Evolutionary conservation across 352 stramenopile species (phyloP), one percentile per base, ranked within the genome.

Genomic region (Globisporangium canariense): DNA sequence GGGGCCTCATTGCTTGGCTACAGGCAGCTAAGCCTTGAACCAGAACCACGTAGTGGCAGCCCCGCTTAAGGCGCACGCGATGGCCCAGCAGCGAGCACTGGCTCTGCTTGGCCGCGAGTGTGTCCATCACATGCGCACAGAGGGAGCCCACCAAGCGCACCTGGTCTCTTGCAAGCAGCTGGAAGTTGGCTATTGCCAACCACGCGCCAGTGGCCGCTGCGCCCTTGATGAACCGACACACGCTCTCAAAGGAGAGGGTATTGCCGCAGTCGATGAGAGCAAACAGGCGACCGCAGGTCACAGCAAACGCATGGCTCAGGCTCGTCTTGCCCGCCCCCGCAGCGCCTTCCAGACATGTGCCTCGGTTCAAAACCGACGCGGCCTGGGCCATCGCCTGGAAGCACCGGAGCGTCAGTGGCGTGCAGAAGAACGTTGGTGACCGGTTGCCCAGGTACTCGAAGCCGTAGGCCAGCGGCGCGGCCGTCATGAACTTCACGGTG

Each of bases 371-470:
- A 11, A 70, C 66, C 2, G 67, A 73, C 2, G 73, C 75, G 18
- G 72, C 64, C 5, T 86, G 76, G 4, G 71, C 71, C 6, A 92
- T 73, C 2, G 75, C 58, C 22, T 89, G 79, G 45, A 79, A 89
- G 38, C 81, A 92, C 6, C 83, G 73, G 11, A 92, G 59, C 4
- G 81, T 90, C 11, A 92, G 58, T 2, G 83, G 81, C 2, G 73
- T 82, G 18, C 88, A 53, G 30, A 83, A 64, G n/a, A 89, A 64
- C 8, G 69, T 49, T 8, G 64, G 43, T 2, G 72, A 66, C 20
- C 64, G 59, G 62, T 90, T 92, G 3, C 83, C 86, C 2, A 79
- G 55, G 43, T 92, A 94, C 60, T 94, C 86, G 38, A 90, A 84
- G 0, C 86, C 86, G 34, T 92, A 92, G 10, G 69, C 58, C 25